Base-by-base conservation (phyloP, 179 eudicot genomes). In the Amaranthus tricolor region DNA sequence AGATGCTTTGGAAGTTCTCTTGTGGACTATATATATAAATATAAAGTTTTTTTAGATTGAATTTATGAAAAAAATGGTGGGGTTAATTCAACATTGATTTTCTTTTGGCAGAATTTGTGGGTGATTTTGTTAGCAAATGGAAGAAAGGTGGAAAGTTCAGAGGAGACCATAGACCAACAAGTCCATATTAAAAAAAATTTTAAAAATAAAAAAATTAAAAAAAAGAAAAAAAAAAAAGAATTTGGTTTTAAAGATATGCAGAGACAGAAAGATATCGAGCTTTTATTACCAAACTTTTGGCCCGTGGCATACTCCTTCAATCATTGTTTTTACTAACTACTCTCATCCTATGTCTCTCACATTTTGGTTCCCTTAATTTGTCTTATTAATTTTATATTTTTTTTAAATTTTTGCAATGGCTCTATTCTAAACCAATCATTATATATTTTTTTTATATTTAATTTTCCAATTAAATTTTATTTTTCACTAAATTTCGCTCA, bases 91-190 rank as follows among this genome's bases (percentile, higher is more conserved):
- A 68, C 21, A 68, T 21, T 68, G 71, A 51, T 68, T 15, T 51
- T 16, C 20, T 16, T 62, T 74, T 50, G 50, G 61, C 76, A 62
- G 69, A 63, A 48, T 31, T 74, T 74, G 70, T 73, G 9, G 51
- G 62, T 4, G 10, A 20, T 74, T 62, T 9, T 61, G 48, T 44
- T 13, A 31, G 43, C 68, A 62, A 7, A 1, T 14, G 7, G 62
- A 74, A 74, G 61, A 55, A 63, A 51, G 62, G 76, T 63, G 61
- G 76, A 74, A 74, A 64, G 31, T 74, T 51, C 70, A 62, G 17
- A 50, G 70, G 70, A 62, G 76, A 74, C 76, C 68, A 31, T 3
- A n/a, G 53, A 24, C 56, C 19, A 52, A 2, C 47, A 74, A 63
- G 76, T 74, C 76, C 40, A 47, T 56, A 10, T 17, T 51, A 31